Evolutionary conservation across 2,329 filamentous ascomycete genomes (phyloP).

Genomic region (Dactylellina parvicollis): DNA sequence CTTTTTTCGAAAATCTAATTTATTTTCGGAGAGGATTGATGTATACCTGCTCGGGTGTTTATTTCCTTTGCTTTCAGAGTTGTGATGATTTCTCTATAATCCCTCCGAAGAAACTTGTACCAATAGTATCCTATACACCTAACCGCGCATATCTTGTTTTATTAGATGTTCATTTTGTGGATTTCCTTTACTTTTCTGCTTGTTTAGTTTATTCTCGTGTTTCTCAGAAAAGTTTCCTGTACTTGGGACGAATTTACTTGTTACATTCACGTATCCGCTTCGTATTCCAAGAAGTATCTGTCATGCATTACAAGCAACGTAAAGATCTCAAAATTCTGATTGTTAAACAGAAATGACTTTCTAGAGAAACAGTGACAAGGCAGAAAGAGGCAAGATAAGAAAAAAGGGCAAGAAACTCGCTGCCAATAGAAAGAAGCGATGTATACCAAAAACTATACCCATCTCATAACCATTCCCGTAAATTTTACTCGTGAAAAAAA

Average conservation of each 20-base stretch:
- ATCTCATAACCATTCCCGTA: slow-evolving; percentile 23
- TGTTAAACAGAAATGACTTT: too few species aligned
- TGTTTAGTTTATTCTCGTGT: slow-evolving; percentile 1
- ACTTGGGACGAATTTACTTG: too few species aligned
- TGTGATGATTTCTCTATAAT: neutral
- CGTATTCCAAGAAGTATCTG: too few species aligned
- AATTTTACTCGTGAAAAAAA: slow-evolving; percentile 20
- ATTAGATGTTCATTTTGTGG: slow-evolving; percentile 32
- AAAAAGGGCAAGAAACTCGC: neutral
- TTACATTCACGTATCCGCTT: too few species aligned
- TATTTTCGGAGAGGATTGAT: slow-evolving; percentile 17
- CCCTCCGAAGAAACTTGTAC: slow-evolving; percentile 29
- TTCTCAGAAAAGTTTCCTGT: slow-evolving; percentile 34
- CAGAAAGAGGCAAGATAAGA: too few species aligned
- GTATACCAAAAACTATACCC: slow-evolving; percentile 19
- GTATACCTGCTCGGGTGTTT: slow-evolving; percentile 25
- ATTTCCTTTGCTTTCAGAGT: slow-evolving; percentile 10
- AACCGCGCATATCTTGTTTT: slow-evolving; percentile 23
- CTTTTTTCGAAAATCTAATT: slow-evolving; percentile 24
- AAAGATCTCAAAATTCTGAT: too few species aligned
- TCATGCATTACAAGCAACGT: too few species aligned
- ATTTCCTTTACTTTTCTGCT: slow-evolving; percentile 20
- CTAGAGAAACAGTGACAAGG: too few species aligned
- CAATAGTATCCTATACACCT: slow-evolving; percentile 52
- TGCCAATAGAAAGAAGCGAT: slow-evolving; percentile 4